Evolutionary conservation across 257 asterid genomes (phyloP).

Genomic region (Nicotiana tabacum): DNA sequence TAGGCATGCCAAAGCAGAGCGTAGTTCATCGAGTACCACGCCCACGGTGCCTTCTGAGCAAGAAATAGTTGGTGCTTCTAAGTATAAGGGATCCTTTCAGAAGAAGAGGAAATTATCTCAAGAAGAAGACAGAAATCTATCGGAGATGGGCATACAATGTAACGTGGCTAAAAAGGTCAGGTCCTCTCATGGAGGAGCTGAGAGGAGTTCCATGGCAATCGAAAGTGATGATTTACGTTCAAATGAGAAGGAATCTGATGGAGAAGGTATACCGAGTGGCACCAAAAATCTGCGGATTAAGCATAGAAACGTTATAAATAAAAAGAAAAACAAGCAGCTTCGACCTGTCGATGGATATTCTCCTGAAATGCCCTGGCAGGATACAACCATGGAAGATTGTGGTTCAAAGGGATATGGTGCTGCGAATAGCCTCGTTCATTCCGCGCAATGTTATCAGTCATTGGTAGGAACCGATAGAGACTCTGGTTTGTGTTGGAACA

Average conservation of each 20-base stretch:
- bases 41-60: constrained; percentile 27
- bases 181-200: constrained; percentile 13
- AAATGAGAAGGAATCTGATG: constrained; percentile 29
- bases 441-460: constrained; percentile 14
- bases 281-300: constrained; percentile 22
- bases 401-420: constrained; percentile 16
- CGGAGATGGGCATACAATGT: constrained; percentile 16
- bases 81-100: constrained; percentile 18
- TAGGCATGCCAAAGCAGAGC: constrained; percentile 19
- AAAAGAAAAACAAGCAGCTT: constrained; percentile 26
- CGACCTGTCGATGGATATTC: constrained; percentile 24
- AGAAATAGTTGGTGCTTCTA: constrained; percentile 20
- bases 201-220: too few species aligned
- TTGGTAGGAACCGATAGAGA: constrained; percentile 20
- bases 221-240: constrained; percentile 33
- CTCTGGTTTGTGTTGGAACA: constrained; percentile 14
- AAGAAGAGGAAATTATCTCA: constrained; percentile 41
- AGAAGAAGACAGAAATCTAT: constrained; percentile 32
- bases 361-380: constrained; percentile 17
- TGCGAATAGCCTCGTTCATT: constrained; percentile 11
- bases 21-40: not conserved
- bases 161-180: constrained; percentile 29
- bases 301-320: constrained; percentile 30
- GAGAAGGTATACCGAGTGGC: constrained; percentile 15
- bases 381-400: constrained; percentile 6